phyloP scores from a whole-genome alignment of 2,329 filamentous ascomycete genomes.

The Pyrenochaeta sp. region DNA sequence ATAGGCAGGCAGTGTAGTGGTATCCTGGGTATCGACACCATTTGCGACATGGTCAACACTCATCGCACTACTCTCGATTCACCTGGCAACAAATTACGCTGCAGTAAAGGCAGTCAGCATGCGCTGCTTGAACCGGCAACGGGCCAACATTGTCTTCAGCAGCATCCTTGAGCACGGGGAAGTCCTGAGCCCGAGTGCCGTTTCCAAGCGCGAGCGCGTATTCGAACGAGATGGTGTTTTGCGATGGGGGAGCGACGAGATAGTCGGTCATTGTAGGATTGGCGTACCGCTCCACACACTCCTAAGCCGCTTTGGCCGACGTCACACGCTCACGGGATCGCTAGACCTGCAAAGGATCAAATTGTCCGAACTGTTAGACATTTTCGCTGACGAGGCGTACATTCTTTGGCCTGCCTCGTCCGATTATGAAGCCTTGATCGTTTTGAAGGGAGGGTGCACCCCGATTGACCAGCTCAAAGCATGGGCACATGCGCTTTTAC shows the following conservation, averaged over 20 bases:
- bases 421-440: conserved; percentile 60
- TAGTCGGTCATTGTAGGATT: conserved; percentile 64
- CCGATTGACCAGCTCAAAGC: conserved; percentile 64
- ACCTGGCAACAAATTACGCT: conserved; percentile 84
- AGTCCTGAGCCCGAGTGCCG: conserved; percentile 71
- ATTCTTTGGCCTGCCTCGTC: conserved; percentile 64
- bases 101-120: conserved; percentile 87
- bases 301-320: conserved; percentile 38
- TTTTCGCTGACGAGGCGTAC: conserved; percentile 65
- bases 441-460: conserved; percentile 67
- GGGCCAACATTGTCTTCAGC: conserved; percentile 79
- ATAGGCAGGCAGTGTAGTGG: conserved; percentile 77
- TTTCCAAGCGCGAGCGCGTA: conserved; percentile 66
- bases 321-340: conserved; percentile 36
- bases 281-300: conserved; percentile 57
- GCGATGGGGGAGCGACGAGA: conserved; percentile 56
- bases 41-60: conserved; percentile 77
- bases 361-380: conserved; percentile 58
- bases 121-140: conserved; percentile 84
- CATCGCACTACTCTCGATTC: conserved; percentile 74
- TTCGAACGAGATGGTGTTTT: conserved; percentile 73
- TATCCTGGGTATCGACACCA: conserved; percentile 76
- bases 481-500: conserved; percentile 68
- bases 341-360: conserved; percentile 41
- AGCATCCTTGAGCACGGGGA: conserved; percentile 49